Conservation (phyloP, 2,329 filamentous ascomycete genomes). For the Diplocarpon mali region DNA sequence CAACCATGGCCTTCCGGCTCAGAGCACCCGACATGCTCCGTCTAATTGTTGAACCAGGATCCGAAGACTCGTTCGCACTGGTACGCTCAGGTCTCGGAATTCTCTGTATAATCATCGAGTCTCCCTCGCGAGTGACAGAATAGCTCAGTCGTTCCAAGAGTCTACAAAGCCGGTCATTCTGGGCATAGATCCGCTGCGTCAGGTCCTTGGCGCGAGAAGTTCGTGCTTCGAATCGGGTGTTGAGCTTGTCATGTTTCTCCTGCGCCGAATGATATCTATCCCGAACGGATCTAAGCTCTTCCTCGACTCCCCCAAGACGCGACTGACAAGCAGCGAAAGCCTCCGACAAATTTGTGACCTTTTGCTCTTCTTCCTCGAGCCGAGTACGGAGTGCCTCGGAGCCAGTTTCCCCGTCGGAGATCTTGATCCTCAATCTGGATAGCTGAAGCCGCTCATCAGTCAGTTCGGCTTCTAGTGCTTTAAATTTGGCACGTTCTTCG, state of each 20-base stretch:
- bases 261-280: conserved; percentile 50
- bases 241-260: conserved; percentile 38
- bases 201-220: conserved; percentile 69
- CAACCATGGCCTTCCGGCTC: conserved; percentile 42
- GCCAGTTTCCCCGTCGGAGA: conserved; percentile 74
- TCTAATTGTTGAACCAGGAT: conserved; percentile 42
- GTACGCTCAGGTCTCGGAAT: conserved; percentile 50
- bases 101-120: conserved; percentile 65
- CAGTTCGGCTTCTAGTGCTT: conserved; percentile 45
- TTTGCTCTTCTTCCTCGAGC: conserved; percentile 64
- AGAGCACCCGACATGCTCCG: conserved; percentile 40
- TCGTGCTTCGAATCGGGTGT: conserved; percentile 54
- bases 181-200: conserved; percentile 69
- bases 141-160: conserved; percentile 84
- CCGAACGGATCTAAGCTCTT: conserved; percentile 59
- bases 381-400: conserved; percentile 67
- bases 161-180: conserved; percentile 73
- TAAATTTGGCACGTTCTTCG: conserved; percentile 42
- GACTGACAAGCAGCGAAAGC: conserved; percentile 65
- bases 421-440: conserved; percentile 53
- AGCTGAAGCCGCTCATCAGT: conserved; percentile 60
- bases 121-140: conserved; percentile 62
- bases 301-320: conserved; percentile 64
- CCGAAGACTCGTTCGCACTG: conserved; percentile 46
- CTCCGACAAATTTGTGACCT: conserved; percentile 54